A percentile compares a stretch with the other conserved stretches of the same genome.
Evolutionary conservation across 2,329 filamentous ascomycete species (phyloP).

Genomic region (Stemphylium vesicarium): DNA sequence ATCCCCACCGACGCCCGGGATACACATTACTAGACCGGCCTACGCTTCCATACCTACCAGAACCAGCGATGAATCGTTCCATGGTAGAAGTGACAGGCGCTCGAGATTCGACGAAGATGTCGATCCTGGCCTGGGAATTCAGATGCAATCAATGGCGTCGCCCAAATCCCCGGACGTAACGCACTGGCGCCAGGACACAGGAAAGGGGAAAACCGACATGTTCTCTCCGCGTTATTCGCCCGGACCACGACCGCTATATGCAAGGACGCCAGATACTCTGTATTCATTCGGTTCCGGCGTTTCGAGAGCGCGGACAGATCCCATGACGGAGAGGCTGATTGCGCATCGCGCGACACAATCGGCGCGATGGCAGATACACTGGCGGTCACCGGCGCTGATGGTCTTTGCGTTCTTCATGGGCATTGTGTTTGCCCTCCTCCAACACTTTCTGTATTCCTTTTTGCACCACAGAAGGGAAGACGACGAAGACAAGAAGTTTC

Average conservation of each 20-base stretch:
- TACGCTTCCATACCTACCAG: conserved; percentile 24
- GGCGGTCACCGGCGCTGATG: conserved; percentile 44
- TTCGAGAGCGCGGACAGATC: conserved; percentile 35
- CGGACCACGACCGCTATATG: conserved; percentile 19
- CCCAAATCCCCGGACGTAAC: conserved; percentile 31
- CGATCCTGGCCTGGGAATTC: conserved; percentile 35
- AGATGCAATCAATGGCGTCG: conserved; percentile 31
- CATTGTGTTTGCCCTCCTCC: conserved; percentile 35
- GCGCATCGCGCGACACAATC: conserved; percentile 41
- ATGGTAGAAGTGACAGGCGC: conserved; percentile 15
- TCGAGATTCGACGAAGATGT: conserved; percentile 25
- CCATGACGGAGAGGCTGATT: conserved; percentile 40
- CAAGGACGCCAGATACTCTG: conserved; percentile 28
- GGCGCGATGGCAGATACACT: conserved; percentile 44
- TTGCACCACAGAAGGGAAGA: conserved; percentile 36
- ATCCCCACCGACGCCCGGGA: conserved; percentile 27
- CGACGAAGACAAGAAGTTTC: conserved; percentile 39
- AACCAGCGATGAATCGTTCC: conserved; percentile 24
- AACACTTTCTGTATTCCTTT: conserved; percentile 42
- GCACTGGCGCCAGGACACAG: conserved; percentile 21
- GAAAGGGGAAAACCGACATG: conserved; percentile 20
- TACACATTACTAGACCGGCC: conserved; percentile 20
- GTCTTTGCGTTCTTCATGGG: conserved; percentile 35
- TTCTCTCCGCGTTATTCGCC: conserved; percentile 24
- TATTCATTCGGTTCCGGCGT: conserved; percentile 29